Evolutionary conservation across 1,284 basidiomycete genomes (phyloP).

Genomic region (Sphagnurus paluster): DNA sequence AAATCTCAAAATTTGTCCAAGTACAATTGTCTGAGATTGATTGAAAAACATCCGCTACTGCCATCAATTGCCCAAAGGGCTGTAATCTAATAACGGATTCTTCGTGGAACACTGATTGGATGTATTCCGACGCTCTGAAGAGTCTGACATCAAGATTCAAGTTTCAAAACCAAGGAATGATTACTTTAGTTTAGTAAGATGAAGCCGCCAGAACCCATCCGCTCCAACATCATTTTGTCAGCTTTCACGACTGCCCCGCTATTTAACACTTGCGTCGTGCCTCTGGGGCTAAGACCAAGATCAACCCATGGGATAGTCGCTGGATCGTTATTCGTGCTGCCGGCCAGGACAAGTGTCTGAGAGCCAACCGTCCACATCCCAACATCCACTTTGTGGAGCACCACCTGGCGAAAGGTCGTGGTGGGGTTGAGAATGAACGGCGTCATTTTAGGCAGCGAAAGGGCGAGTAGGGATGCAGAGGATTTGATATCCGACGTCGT

Average conservation of each 20-base stretch:
- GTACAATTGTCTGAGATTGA: no score
- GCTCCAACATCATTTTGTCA: conserved; percentile 28
- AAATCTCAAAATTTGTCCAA: no score
- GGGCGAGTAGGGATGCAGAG: conserved; percentile 54
- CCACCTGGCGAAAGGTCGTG: conserved; percentile 36
- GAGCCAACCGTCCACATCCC: conserved; percentile 42
- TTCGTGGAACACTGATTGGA: no score
- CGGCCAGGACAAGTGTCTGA: conserved; percentile 41
- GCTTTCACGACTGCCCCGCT: conserved; percentile 30
- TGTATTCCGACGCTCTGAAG: no score
- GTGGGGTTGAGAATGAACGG: conserved; percentile 39
- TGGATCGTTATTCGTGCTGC: conserved; percentile 39
- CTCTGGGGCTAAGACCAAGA: conserved; percentile 23
- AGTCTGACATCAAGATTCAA: no score
- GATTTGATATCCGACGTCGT: conserved; percentile 60
- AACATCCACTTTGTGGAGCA: conserved; percentile 38
- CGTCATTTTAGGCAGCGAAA: conserved; percentile 33
- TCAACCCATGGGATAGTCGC: conserved; percentile 28
- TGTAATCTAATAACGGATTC: no score
- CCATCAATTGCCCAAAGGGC: no score
- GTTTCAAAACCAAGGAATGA: no score
- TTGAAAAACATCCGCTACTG: no score
- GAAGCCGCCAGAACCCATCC: conserved; percentile 39
- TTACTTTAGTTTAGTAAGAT: no score
- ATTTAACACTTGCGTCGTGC: conserved; percentile 33